These are phyloP conservation scores for Aphanomyces stellatus DNA, from an alignment of 352 stramenopile genomes.

Conservation along the genomic window DNA sequence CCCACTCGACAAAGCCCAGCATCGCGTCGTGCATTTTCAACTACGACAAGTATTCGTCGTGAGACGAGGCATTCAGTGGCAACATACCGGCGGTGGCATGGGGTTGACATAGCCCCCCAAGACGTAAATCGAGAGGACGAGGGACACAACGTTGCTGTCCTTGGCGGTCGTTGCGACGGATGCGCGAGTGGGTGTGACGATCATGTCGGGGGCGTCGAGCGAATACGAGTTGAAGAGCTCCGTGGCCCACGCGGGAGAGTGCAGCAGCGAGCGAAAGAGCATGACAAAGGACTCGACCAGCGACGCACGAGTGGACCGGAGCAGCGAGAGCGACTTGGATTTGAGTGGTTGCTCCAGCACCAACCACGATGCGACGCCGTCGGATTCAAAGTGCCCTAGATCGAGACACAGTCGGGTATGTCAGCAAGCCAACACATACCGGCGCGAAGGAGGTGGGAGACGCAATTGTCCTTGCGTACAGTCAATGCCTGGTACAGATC, in stretches of 20 bases:
- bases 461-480: constrained; percentile 1
- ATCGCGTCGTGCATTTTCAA: neutral
- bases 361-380: constrained; percentile 13
- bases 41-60: neutral
- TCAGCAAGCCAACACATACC: neutral
- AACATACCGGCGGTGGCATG: neutral
- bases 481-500: constrained; percentile 1
- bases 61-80: neutral
- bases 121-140: neutral
- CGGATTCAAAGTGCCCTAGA: neutral
- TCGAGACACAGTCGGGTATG: neutral
- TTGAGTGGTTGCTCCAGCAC: constrained; percentile 1
- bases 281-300: neutral
- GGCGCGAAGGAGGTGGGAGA: neutral
- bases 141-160: neutral
- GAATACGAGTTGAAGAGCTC: neutral
- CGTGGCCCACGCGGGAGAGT: neutral
- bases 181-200: neutral
- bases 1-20: neutral
- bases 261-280: neutral
- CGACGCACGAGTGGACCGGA: neutral
- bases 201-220: neutral
- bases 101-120: neutral
- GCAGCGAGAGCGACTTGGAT: constrained; percentile 7
- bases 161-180: neutral